Percentiles rank a stretch among this genome's conserved stretches.
Evolutionary conservation across 306 rosid genomes (phyloP).

Genomic region (Prunus armeniaca): DNA sequence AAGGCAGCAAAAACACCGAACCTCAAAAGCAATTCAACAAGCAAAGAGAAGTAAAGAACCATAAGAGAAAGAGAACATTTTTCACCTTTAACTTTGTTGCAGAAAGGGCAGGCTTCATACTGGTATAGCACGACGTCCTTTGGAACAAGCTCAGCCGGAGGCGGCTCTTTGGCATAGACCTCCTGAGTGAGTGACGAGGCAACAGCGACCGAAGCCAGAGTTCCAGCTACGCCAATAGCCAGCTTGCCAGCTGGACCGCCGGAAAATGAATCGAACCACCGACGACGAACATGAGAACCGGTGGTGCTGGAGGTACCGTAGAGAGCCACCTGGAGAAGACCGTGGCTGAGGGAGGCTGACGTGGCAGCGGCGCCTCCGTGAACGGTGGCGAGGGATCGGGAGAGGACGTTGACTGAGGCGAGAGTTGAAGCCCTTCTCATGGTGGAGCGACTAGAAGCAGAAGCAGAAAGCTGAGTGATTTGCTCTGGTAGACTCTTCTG

Average conservation of each 20-base stretch:
- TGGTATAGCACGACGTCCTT: slow-evolving; percentile 82
- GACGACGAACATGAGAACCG: slow-evolving; percentile 20
- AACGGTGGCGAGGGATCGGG: slow-evolving; percentile 50
- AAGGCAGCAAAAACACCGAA: background rate
- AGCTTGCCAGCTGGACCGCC: slow-evolving; percentile 18
- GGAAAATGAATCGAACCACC: slow-evolving; percentile 38
- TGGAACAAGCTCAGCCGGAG: slow-evolving; percentile 54
- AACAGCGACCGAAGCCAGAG: slow-evolving; percentile 34
- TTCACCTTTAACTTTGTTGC: slow-evolving; percentile 88
- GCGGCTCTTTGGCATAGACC: slow-evolving; percentile 76
- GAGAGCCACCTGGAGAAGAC: slow-evolving; percentile 53
- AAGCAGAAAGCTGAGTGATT: background rate
- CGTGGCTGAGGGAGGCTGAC: slow-evolving; percentile 29
- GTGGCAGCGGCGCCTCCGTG: slow-evolving; percentile 26
- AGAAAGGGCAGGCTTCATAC: slow-evolving; percentile 94
- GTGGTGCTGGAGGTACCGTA: slow-evolving; percentile 33
- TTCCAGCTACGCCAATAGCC: slow-evolving; percentile 58
- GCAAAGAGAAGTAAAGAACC: background rate
- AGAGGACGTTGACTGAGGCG: slow-evolving; percentile 39
- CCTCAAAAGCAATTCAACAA: background rate
- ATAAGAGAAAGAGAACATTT: background rate
- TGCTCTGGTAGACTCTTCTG: slow-evolving; percentile 2
- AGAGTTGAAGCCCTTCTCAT: slow-evolving; percentile 67
- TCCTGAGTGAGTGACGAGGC: slow-evolving; percentile 43
- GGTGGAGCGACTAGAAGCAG: background rate